These are phyloP conservation scores for Podospora appendiculata DNA, from an alignment of 495 filamentous ascomycete genomes.

Conservation along the genomic window DNA sequence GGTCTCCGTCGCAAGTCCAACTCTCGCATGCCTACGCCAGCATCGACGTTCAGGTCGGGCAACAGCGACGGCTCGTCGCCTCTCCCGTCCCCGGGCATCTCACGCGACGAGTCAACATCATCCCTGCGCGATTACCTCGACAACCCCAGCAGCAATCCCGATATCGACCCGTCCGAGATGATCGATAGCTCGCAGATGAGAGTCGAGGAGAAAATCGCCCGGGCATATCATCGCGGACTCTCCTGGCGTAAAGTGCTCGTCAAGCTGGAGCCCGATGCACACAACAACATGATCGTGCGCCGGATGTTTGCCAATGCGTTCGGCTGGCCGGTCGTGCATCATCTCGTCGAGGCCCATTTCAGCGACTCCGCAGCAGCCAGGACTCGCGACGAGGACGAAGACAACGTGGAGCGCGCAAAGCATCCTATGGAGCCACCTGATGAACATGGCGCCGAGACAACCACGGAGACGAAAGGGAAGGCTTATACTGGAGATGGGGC, in stretches of 20 bases:
- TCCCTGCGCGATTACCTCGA: conserved; percentile 29
- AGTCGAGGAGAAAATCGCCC: conserved; percentile 94
- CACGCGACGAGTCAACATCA: conserved; percentile 18
- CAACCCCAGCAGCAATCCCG: conserved; percentile 23
- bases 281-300: conserved; percentile 96
- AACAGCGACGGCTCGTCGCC: conserved; percentile 10
- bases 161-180: conserved; percentile 33
- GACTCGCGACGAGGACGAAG: conserved; percentile 48
- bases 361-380: conserved; percentile 53
- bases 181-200: conserved; percentile 59
- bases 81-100: conserved; percentile 3
- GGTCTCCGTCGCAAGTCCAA: conserved; percentile 22
- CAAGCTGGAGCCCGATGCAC: conserved; percentile 89
- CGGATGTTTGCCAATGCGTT: conserved; percentile 96
- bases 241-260: conserved; percentile 97
- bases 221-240: conserved; percentile 83
- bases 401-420: conserved; percentile 34
- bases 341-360: conserved; percentile 91
- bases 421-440: conserved; percentile 23
- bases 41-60: conserved; percentile 2
- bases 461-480: conserved; percentile 20
- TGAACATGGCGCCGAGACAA: conserved; percentile 22
- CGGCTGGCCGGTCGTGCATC: conserved; percentile 93
- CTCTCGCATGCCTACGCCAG: conserved; percentile 2
- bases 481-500: conserved; percentile 8